Conservation (phyloP, 2,329 filamentous ascomycete genomes). For the Talaromyces sp. region DNA sequence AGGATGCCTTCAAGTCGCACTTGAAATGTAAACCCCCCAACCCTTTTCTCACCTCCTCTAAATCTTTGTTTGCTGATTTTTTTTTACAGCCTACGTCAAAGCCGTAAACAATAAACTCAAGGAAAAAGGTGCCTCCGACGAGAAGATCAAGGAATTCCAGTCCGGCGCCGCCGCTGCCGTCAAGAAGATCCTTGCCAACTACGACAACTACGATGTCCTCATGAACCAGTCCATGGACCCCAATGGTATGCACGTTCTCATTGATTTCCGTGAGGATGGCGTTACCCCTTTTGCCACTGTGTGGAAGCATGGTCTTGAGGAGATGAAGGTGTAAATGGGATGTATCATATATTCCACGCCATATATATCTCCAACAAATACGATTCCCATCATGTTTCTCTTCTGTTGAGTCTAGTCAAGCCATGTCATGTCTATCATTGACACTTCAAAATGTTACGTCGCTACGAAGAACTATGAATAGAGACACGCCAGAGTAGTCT, state of each 20-base stretch:
- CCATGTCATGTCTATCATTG: conserved; percentile 12
- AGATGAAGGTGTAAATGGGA: conserved; percentile 78
- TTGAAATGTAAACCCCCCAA: conserved; percentile 67
- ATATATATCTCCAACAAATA: neutral
- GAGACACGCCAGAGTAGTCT: conserved; percentile 13
- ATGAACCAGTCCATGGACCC: conserved; percentile 89
- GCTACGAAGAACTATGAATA: conserved; percentile 24
- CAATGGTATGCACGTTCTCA: conserved; percentile 89
- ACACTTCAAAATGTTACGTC: conserved; percentile 14
- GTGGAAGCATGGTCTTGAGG: conserved; percentile 91
- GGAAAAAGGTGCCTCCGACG: conserved; percentile 59
- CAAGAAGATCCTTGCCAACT: conserved; percentile 83
- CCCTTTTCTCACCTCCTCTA: too few species aligned
- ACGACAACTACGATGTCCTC: conserved; percentile 96
- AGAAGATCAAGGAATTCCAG: conserved; percentile 75
- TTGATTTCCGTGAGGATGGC: conserved; percentile 98
- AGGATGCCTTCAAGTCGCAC: conserved; percentile 78
- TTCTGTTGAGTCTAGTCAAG: neutral
- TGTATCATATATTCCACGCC: neutral
- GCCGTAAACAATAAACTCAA: conserved; percentile 69
- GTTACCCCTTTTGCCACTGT: conserved; percentile 81
- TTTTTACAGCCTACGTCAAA: conserved; percentile 78
- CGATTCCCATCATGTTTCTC: neutral
- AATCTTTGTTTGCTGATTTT: neutral
- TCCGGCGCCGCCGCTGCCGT: conserved; percentile 67